Evolutionary conservation across 257 asterid species (phyloP), one percentile per base, ranked within the genome.

Genomic region (Fraxinus cuspidata): DNA sequence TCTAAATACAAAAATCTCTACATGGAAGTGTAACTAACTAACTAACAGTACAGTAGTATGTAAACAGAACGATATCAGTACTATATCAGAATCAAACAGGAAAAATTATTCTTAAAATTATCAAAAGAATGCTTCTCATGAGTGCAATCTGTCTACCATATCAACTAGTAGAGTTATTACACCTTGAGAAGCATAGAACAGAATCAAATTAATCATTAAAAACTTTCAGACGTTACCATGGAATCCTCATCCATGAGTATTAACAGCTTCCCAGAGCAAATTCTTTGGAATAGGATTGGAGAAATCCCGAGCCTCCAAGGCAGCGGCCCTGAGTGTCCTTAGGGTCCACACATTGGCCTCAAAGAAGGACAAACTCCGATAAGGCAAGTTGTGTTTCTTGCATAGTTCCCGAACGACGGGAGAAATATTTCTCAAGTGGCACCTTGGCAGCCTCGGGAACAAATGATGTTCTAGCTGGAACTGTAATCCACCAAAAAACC

Each of bases 401-500:
- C 99, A 95, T 1, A 91, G 83, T 11, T 88, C 93, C 47, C 86
- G 92, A 11, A 92, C 94, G 29, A 91, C 0, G 0, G 99, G 99
- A 8, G 99, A 87, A 66, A 95, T 75, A 0, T 67, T 86, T 87
- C 99, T 89, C 83, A 95, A 31, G 7, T 92, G 94, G 78, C 94
- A 88, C 83, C 99, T 88, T 1, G 99, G 99, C 88, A 95, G 42
- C 87, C 99, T 90, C 1, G 98, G 98, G 49, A 95, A 95, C 77
- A 95, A 76, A 75, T 95, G 99, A 40, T 95, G 97, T 44, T 92
- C 99, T 0, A 92, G 85, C 90, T 95, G 99, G 73, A 95, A 94
- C 37, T 94, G 97, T 58, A 94, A 65, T 16, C 99, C 99, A 0
- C 99, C 99, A 7, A 77, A 92, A 72, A 94, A 85, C 96, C 97